phyloP scores from a whole-genome alignment of 1,284 basidiomycete genomes.

The Porodaedalea pini region DNA sequence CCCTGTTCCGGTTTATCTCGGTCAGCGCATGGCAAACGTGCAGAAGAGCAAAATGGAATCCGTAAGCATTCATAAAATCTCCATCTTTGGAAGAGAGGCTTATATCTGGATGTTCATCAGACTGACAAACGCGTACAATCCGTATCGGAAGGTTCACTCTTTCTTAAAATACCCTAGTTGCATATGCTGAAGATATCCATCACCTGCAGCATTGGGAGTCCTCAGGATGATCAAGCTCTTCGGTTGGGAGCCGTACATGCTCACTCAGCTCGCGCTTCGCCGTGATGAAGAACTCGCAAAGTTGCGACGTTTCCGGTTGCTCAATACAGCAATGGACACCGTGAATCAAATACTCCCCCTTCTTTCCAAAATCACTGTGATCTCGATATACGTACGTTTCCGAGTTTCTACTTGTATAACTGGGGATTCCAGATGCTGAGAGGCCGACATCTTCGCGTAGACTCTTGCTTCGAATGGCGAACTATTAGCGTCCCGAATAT shows the following conservation, averaged over 20 bases:
- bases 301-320: neutral
- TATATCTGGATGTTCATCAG: constrained; percentile 9
- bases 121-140: constrained; percentile 38
- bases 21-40: constrained; percentile 21
- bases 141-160: constrained; percentile 34
- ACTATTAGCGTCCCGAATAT: constrained; percentile 9
- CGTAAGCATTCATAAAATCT: neutral
- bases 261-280: constrained; percentile 41
- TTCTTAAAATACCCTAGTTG: neutral
- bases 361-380: constrained; percentile 4
- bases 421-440: neutral
- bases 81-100: neutral
- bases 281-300: constrained; percentile 16
- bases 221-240: constrained; percentile 57
- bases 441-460: neutral
- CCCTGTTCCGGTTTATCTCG: constrained; percentile 33
- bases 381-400: constrained; percentile 10
- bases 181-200: neutral
- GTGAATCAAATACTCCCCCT: constrained; percentile 12
- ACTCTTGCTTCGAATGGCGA: constrained; percentile 12
- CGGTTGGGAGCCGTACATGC: constrained; percentile 50
- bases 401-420: neutral
- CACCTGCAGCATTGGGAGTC: constrained; percentile 26
- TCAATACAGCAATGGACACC: constrained; percentile 7
- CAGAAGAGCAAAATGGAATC: constrained; percentile 25